Evolutionary conservation across 2,329 filamentous ascomycete genomes (phyloP), one percentile per base, ranked within the genome.

Genomic region (Falciphora oryzae): DNA sequence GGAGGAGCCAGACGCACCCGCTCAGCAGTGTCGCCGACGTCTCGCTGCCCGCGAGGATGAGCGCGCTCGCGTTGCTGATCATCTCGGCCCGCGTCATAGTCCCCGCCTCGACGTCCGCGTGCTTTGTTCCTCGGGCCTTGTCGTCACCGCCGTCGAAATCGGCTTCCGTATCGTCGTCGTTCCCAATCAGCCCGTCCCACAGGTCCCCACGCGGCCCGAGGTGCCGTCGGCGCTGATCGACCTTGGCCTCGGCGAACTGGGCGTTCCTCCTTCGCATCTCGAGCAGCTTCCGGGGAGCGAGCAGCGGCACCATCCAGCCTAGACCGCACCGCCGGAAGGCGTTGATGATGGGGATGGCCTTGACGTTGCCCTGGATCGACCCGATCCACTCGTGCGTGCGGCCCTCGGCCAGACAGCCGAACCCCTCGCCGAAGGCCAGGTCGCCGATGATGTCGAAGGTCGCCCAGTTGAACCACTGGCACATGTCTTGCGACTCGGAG

Each of bases 11-110:
- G 16, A 74, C 70, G 4, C 71, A 66, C 3, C 70, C 71, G 1
- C 74, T 63, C 16, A 73, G 16, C 74, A 77, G 76, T 5, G 77
- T 81, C 2, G 79, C 79, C 4, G 79, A 80, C 0, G 81, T 83
- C 66, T 83, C 81, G 35, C 77, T 79, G 16, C 80, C 80, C 1
- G 79, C 80, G 38, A 80, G 77, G 35, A 80, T 78, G 59, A 71
- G 67, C 0, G 69, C 61, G 14, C 65, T 65, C 1, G 67, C 67
- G 22, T 70, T 66, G 53, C 66, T 61, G 50, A 32, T 32, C 59
- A 7, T 63, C 32, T 25, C n/a, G n/a, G n/a, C 28, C 13, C 22
- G 13, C 4, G 14, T 8, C 16, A 22, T 4, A 29, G 8, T 7
- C 22, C 25, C n/a, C 25, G 44, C 32, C 25, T 38, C 38, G 8